A percentile compares a stretch with the other conserved stretches of the same genome.
phyloP scores from a whole-genome alignment of 2,329 filamentous ascomycete genomes.

The Sordariomycetes sp. region DNA sequence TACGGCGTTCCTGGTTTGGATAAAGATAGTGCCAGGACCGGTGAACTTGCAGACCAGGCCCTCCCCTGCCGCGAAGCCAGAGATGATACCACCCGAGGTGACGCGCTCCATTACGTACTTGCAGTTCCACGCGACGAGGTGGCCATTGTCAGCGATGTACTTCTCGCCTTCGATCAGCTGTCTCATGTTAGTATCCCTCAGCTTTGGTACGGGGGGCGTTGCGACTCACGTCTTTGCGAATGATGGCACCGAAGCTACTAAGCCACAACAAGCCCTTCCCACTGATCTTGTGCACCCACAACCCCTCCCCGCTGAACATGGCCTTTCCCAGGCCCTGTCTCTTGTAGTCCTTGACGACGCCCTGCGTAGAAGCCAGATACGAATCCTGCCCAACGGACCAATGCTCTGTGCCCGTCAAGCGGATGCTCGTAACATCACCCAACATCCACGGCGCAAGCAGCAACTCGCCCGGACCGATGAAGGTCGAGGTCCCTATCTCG shows the following conservation, averaged over 20 bases:
- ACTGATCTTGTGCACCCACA: slow-evolving; percentile 82
- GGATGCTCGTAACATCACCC: slow-evolving; percentile 78
- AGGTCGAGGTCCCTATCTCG: slow-evolving; percentile 70
- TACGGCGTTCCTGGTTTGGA: slow-evolving; percentile 84
- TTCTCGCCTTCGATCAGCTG: slow-evolving; percentile 61
- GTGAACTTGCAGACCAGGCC: slow-evolving; percentile 92
- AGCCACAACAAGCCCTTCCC: slow-evolving; percentile 81
- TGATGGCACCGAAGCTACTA: slow-evolving; percentile 88
- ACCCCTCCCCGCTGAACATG: slow-evolving; percentile 86
- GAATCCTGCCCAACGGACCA: slow-evolving; percentile 86
- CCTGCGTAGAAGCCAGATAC: slow-evolving; percentile 77
- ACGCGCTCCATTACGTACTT: slow-evolving; percentile 88
- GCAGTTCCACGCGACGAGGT: slow-evolving; percentile 94
- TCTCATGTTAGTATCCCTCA: slow-evolving; percentile 5
- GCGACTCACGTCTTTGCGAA: slow-evolving; percentile 75
- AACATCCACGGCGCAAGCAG: slow-evolving; percentile 71
- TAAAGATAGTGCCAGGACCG: slow-evolving; percentile 80
- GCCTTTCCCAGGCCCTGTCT: slow-evolving; percentile 79
- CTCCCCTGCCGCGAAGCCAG: slow-evolving; percentile 71
- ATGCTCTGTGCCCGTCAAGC: slow-evolving; percentile 58
- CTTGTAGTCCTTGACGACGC: slow-evolving; percentile 82
- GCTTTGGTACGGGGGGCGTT: neutral
- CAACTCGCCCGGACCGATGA: slow-evolving; percentile 84
- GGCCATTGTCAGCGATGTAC: slow-evolving; percentile 60
- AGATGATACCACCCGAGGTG: slow-evolving; percentile 86